Evolutionary conservation across 768 basidiomycete genomes (phyloP).

Genomic region (Lentinus tigrinus): DNA sequence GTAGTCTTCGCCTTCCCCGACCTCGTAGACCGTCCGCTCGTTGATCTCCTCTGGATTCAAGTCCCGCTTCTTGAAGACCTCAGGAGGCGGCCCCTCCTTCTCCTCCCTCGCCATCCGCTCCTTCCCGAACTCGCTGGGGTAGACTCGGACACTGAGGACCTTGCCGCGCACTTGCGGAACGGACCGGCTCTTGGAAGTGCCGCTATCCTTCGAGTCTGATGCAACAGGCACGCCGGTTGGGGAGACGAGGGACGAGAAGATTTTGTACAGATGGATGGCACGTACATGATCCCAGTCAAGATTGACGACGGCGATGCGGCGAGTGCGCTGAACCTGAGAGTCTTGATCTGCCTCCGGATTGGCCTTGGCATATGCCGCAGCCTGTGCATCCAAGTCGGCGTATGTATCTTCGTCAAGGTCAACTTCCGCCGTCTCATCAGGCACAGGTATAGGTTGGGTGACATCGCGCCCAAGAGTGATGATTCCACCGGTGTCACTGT

Average conservation of each 20-base stretch:
- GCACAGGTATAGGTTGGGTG: slow-evolving; percentile 41
- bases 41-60: slow-evolving; percentile 56
- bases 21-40: slow-evolving; percentile 62
- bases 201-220: slow-evolving; percentile 12
- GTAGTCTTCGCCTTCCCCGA: slow-evolving; percentile 73
- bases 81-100: slow-evolving; percentile 82
- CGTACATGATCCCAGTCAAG: slow-evolving; percentile 98
- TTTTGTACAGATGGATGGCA: slow-evolving; percentile 86
- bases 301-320: slow-evolving; percentile 86
- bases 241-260: slow-evolving; percentile 85
- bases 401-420: slow-evolving; percentile 79
- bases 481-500: slow-evolving; percentile 47
- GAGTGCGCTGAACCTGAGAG: slow-evolving; percentile 48
- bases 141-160: slow-evolving; percentile 77
- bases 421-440: slow-evolving; percentile 52
- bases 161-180: slow-evolving; percentile 53
- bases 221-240: slow-evolving; percentile 39
- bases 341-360: slow-evolving; percentile 42
- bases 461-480: slow-evolving; percentile 50
- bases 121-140: slow-evolving; percentile 93
- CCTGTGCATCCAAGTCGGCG: slow-evolving; percentile 73
- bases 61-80: slow-evolving; percentile 67
- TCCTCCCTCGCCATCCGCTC: slow-evolving; percentile 85
- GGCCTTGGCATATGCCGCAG: slow-evolving; percentile 52
- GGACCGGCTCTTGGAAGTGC: slow-evolving; percentile 19